Conservation (phyloP, 768 basidiomycete genomes). For the Psilocybe cubensis region DNA sequence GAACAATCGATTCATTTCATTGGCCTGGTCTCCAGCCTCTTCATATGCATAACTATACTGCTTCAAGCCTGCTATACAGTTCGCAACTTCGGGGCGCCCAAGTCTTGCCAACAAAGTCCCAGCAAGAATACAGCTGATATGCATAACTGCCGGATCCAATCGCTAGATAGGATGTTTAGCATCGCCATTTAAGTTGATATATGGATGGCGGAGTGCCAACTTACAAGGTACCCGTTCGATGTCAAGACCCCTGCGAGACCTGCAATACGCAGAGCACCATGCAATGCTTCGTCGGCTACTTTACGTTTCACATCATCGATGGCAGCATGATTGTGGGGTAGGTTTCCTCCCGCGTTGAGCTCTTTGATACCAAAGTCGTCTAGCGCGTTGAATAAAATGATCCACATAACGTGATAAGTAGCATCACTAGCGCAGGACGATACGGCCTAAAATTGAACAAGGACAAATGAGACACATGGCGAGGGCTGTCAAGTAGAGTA, state of each 20-base stretch:
- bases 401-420: conserved; percentile 93
- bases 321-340: conserved; percentile 43
- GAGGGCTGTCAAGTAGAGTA: conserved; percentile 9
- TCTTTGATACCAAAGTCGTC: conserved; percentile 87
- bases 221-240: conserved; percentile 84
- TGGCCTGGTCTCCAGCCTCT: conserved; percentile 79
- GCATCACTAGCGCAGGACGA: conserved; percentile 80
- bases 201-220: conserved; percentile 23
- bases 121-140: conserved; percentile 83
- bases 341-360: conserved; percentile 47
- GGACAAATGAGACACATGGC: conserved; percentile 6
- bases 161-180: conserved; percentile 42
- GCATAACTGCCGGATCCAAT: conserved; percentile 88
- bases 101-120: conserved; percentile 80
- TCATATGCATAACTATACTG: conserved; percentile 91
- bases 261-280: conserved; percentile 85
- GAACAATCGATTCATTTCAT: conserved; percentile 63
- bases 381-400: conserved; percentile 78
- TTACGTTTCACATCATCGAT: conserved; percentile 70
- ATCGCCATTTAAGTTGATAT: conserved; percentile 1
- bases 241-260: conserved; percentile 87
- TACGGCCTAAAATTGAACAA: conserved; percentile 39
- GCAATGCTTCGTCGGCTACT: conserved; percentile 80
- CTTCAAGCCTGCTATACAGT: conserved; percentile 83
- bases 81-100: conserved; percentile 81